Evolutionary conservation across 768 basidiomycete species (phyloP).

Genomic region (Phylloporus sp.): DNA sequence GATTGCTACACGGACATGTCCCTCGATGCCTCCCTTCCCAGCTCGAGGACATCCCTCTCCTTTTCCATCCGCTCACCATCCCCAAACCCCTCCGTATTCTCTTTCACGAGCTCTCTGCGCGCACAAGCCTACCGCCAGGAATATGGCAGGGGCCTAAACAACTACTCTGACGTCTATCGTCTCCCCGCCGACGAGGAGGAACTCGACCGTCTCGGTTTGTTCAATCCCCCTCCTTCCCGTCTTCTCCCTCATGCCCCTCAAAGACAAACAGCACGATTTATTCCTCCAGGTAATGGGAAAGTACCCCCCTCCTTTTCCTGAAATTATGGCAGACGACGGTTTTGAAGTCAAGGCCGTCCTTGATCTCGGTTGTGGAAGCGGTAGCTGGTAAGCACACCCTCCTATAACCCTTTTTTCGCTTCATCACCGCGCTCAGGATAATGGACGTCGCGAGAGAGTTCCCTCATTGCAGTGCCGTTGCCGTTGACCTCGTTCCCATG

Average conservation of each 20-base stretch:
- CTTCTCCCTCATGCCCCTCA: constrained; percentile 7
- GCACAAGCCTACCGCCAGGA: constrained; percentile 59
- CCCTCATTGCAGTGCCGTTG: constrained; percentile 63
- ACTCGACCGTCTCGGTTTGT: constrained; percentile 60
- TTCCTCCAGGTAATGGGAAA: constrained; percentile 64
- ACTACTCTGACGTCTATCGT: constrained; percentile 74
- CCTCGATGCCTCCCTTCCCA: constrained; percentile 36
- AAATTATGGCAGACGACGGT: constrained; percentile 57
- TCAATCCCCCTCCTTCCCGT: background rate
- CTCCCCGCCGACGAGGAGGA: constrained; percentile 81
- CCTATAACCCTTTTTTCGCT: background rate
- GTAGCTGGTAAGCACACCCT: constrained; percentile 52
- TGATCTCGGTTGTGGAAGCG: constrained; percentile 79
- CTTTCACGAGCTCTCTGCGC: constrained; percentile 60
- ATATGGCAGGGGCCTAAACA: constrained; percentile 68
- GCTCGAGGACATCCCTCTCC: constrained; percentile 57
- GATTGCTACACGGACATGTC: constrained; percentile 42
- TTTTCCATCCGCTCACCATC: constrained; percentile 61
- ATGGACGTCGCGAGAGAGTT: constrained; percentile 71
- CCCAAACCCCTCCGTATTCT: constrained; percentile 65
- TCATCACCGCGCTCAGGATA: constrained; percentile 50
- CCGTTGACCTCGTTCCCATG: constrained; percentile 80
- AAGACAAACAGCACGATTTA: constrained; percentile 67
- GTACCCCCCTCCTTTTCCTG: constrained; percentile 55
- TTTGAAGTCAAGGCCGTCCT: constrained; percentile 60